Base-by-base conservation (phyloP, 352 stramenopile species). In the Blastocystis sp. region DNA sequence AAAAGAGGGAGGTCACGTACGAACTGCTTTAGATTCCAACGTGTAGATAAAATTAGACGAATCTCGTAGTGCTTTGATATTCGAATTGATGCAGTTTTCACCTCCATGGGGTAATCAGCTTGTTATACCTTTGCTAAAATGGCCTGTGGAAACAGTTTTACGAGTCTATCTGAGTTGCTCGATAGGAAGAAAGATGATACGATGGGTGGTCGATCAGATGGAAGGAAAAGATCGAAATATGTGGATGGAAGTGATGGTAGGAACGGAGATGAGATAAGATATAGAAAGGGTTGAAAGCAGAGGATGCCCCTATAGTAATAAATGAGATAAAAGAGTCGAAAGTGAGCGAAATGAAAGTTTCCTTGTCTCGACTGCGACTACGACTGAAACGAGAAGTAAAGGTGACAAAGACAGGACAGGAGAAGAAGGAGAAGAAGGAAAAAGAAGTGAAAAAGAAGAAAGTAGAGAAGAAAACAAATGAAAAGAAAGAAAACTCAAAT, bases 161-260 rank as follows among this genome's bases (percentile, higher is more conserved):
- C 73, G 73, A 16, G 53, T 85, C 53, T 39, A 69, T 45, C 26
- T 85, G 73, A 85, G 73, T 43, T 85, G 73, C 56, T 85, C 73
- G 26, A 30, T 37, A 16, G 73, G 73, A 43, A 65, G 45, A 30
- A 65, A 41, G 24, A 65, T 85, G 73, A 62, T 85, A 2, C n/a
- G 39, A 18, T 30, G n/a, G 5, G 20, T 85, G 7, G 56, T 85
- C 20, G 26, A 30, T 16, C 53, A 68, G 73, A 85, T 85, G 73
- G 54, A 65, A 11, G 13, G 9, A 3, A 45, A 66, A 53, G 73
- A 85, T 45, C 47, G 63, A 37, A 66, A 65, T n/a, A 41, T 54
- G 34, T 85, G 73, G 73, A 85, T 30, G 39, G 39, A 24, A 47
- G 73, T 66, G 26, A 16, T 85, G 20, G 73, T 85, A 45, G 30